Evolutionary conservation across 129 eudicot species (phyloP).

Genomic region (Artemisia tridentata): DNA sequence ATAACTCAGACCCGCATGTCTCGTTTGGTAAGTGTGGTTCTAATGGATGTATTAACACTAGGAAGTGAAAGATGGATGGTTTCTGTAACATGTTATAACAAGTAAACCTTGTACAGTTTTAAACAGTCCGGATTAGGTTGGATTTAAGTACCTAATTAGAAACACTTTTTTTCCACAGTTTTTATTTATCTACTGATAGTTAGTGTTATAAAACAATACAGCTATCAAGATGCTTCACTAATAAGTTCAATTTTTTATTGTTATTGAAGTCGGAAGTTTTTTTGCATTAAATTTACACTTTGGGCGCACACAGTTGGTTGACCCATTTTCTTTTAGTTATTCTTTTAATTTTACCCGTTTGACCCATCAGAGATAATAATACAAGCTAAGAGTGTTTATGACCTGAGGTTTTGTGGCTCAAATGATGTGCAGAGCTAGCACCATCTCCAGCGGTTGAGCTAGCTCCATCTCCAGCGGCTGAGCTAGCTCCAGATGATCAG

Average conservation of each 20-base stretch:
- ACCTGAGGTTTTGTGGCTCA: conserved; percentile 6
- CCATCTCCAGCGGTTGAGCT: conserved; percentile 24
- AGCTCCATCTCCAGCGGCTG: conserved; percentile 40
- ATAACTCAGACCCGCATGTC: conserved; percentile 22
- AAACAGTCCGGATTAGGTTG: background rate
- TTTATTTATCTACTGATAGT: background rate
- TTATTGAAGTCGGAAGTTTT: background rate
- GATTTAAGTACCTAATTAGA: background rate
- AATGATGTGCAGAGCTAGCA: conserved; percentile 34
- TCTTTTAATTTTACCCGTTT: background rate
- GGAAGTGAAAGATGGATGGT: background rate
- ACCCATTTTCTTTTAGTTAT: background rate
- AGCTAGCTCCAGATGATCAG: conserved; percentile 33
- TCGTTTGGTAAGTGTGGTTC: conserved; percentile 48
- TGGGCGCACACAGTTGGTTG: background rate
- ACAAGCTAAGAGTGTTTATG: background rate
- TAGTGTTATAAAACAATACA: background rate
- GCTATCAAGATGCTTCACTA: background rate
- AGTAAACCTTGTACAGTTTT: background rate
- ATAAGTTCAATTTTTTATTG: background rate
- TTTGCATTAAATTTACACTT: background rate
- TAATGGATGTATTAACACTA: background rate
- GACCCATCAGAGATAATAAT: background rate
- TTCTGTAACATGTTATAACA: background rate
- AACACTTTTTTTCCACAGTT: background rate